Base-by-base conservation (phyloP, 176 grass and related monocot genomes). In the Paspalum notatum region DNA sequence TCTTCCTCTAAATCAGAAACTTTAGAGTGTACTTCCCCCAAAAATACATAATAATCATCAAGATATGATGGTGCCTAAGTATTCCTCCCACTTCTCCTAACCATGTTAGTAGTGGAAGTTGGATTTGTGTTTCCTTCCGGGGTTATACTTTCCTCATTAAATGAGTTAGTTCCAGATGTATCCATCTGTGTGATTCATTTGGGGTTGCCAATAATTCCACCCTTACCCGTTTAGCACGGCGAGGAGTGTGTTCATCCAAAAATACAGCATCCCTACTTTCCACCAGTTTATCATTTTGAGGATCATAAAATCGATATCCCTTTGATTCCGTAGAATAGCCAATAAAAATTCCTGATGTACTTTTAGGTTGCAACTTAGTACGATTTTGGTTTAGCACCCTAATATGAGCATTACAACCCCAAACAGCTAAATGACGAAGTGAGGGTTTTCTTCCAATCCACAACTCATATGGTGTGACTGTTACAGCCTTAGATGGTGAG, bases 161-260 rank as follows among this genome's bases (percentile, higher is more conserved):
- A 9, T 12, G 18, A 44, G 40, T 67, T 21, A 45, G 18, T 18
- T 11, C 11, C 1, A 76, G 40, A 75, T 46, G n/a, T 44, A 45
- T 60, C 73, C 14, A 60, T 60, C 0, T 60, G 1, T 60, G 12
- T 9, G n/a, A n/a, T 24, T 60, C 13, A 18, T 25, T 2, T 76
- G 55, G 73, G 18, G 55, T 76, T 44, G 13, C 38, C 38, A 76
- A 60, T 45, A 76, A 76, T 76, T 76, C n/a, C 55, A 61, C 74
- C 21, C 21, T 76, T 27, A n/a, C n/a, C 12, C 21, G 7, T 4
- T 76, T 76, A 27, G 55, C 39, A 26, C 1, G 4, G 2, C 0
- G 39, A 75, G 53, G 46, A 44, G 54, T 59, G 7, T n/a, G n/a
- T n/a, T n/a, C n/a, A n/a, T n/a, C n/a, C n/a, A n/a, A n/a, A n/a